A percentile compares a stretch with the other conserved stretches of the same genome.
Evolutionary conservation across 78 protist genomes (phyloP).

Genomic region (Dictyostelium purpureum): DNA sequence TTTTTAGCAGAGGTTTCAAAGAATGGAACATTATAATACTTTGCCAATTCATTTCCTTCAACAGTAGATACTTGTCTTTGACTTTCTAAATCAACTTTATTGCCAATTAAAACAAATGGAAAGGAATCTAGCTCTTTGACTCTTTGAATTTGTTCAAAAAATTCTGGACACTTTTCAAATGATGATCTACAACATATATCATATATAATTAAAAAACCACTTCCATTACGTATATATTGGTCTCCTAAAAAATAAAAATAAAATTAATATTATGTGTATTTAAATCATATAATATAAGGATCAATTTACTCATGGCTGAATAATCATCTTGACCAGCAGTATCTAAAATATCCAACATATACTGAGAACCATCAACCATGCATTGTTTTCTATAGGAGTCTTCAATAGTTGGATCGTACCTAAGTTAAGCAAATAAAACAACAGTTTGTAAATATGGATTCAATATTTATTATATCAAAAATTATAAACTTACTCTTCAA

Average conservation of each 20-base stretch:
- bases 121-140: slow-evolving; percentile 37
- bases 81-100: slow-evolving; percentile 84
- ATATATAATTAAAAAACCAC: slow-evolving; percentile 46
- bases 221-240: slow-evolving; percentile 45
- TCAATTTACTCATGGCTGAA: slow-evolving; percentile 72
- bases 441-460: too few species aligned
- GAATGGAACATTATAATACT: slow-evolving; percentile 55
- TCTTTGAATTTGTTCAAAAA: neutral
- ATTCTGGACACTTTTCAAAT: slow-evolving; percentile 17
- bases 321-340: slow-evolving; percentile 95
- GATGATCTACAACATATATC: neutral
- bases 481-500: too few species aligned
- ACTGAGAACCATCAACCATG: neutral
- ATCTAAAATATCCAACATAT: slow-evolving; percentile 88
- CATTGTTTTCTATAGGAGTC: slow-evolving; percentile 36
- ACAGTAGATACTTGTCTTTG: slow-evolving; percentile 47
- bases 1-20: slow-evolving; percentile 88
- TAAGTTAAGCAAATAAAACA: too few species aligned
- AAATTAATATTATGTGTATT: neutral
- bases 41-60: slow-evolving; percentile 83
- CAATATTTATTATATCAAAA: too few species aligned
- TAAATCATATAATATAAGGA: too few species aligned
- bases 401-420: slow-evolving; percentile 49
- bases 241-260: neutral
- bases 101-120: slow-evolving; percentile 91